These are phyloP conservation scores for Spathaspora hagerdaliae DNA, from an alignment of 805 yeast genomes.

Conservation along the genomic window DNA sequence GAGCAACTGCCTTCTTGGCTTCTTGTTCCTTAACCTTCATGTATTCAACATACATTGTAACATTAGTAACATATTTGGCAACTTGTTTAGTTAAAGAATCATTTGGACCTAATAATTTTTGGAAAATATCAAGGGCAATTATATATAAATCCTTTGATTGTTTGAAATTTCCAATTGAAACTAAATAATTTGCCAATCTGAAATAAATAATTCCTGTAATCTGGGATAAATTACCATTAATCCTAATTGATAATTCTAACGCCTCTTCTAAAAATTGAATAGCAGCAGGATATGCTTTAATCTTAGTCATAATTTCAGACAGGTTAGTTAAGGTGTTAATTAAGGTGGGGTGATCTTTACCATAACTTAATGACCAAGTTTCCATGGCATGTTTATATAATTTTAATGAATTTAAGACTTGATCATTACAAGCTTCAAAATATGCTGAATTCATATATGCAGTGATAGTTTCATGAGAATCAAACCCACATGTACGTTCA, in stretches of 20 bases:
- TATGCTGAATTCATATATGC: constrained; percentile 71
- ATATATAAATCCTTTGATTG: constrained; percentile 55
- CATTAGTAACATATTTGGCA: constrained; percentile 56
- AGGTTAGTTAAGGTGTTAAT: constrained; percentile 60
- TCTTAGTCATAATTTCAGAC: constrained; percentile 54
- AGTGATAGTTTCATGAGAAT: constrained; percentile 70
- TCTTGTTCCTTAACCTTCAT: constrained; percentile 37
- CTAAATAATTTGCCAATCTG: constrained; percentile 50
- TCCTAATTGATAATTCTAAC: constrained; percentile 42
- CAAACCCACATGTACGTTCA: constrained; percentile 81
- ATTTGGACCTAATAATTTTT: constrained; percentile 58
- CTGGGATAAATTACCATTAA: constrained; percentile 58
- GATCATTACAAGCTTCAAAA: constrained; percentile 60
- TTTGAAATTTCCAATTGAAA: constrained; percentile 47
- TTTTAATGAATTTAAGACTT: constrained; percentile 57
- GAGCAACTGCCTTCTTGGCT: constrained; percentile 18
- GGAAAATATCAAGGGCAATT: constrained; percentile 55
- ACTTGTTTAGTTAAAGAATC: constrained; percentile 67
- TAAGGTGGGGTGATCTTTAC: constrained; percentile 65
- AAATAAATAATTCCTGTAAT: constrained; percentile 63
- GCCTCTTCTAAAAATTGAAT: constrained; percentile 51
- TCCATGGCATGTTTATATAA: constrained; percentile 57
- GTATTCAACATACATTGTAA: constrained; percentile 46
- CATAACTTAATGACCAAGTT: constrained; percentile 56
- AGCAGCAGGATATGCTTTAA: constrained; percentile 46